Conservation (phyloP, 2,329 filamentous ascomycete genomes). For the Blastomyces percursus region DNA sequence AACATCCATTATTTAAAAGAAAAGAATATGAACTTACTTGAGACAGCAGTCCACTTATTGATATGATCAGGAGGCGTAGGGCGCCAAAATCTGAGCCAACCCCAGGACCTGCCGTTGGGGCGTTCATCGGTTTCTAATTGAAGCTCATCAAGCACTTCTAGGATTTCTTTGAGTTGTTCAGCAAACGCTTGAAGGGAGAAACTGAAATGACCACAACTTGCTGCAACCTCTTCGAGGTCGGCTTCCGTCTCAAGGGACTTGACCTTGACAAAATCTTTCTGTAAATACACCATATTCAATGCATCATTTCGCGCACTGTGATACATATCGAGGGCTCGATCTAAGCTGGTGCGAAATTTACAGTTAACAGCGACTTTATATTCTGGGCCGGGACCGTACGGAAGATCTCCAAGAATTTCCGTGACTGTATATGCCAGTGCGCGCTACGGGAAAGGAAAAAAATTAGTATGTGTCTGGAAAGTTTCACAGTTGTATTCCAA, state of each 20-base stretch:
- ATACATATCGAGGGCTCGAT: constrained; percentile 71
- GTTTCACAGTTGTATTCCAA: not conserved
- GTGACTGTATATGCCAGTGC: constrained; percentile 86
- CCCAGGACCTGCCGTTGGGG: constrained; percentile 57
- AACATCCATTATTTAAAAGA: not conserved
- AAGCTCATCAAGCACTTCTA: constrained; percentile 75
- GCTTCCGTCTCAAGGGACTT: constrained; percentile 68
- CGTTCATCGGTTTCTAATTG: constrained; percentile 56
- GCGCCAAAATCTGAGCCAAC: constrained; percentile 74
- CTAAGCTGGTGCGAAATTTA: constrained; percentile 67
- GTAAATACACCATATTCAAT: constrained; percentile 67
- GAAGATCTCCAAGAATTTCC: constrained; percentile 76
- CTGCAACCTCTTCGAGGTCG: constrained; percentile 92
- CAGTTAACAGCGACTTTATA: constrained; percentile 64
- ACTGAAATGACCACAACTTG: constrained; percentile 94
- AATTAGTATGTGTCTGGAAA: constrained; percentile 15
- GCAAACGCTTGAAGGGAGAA: constrained; percentile 86
- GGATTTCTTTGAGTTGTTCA: constrained; percentile 72
- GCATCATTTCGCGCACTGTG: constrained; percentile 63
- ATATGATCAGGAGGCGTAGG: not conserved
- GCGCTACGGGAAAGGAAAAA: constrained; percentile 41
- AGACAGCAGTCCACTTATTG: not conserved
- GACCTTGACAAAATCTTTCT: constrained; percentile 58
- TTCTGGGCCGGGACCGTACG: constrained; percentile 59
- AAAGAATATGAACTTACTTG: constrained; percentile 1